Conservation (phyloP, 2,329 filamentous ascomycete genomes). For the Aspergillus uvarum region DNA sequence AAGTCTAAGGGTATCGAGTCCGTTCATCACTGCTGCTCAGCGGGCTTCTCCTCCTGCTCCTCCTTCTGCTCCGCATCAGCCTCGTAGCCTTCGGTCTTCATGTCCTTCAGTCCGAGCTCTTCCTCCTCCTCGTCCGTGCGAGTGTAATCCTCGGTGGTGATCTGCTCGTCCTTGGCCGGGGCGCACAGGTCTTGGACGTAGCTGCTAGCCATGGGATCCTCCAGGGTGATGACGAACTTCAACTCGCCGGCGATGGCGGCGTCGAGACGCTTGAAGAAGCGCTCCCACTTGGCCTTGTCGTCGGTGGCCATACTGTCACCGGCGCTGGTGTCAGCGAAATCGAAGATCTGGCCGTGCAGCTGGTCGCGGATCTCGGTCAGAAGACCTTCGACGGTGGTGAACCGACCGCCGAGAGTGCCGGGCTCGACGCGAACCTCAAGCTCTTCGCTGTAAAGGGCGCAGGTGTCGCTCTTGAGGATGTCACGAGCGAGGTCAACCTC, state of each 20-base stretch:
- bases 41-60: constrained; percentile 10
- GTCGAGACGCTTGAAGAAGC: constrained; percentile 76
- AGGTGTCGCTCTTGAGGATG: constrained; percentile 94
- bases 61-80: constrained; percentile 44
- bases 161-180: constrained; percentile 79
- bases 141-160: constrained; percentile 78
- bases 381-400: constrained; percentile 94
- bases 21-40: constrained; percentile 30
- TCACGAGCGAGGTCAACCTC: constrained; percentile 79
- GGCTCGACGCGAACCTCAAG: constrained; percentile 85
- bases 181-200: constrained; percentile 86
- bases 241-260: constrained; percentile 76
- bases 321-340: constrained; percentile 62
- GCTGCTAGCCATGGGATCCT: constrained; percentile 86
- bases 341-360: constrained; percentile 82
- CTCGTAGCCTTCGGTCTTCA: constrained; percentile 88
- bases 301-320: constrained; percentile 73
- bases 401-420: constrained; percentile 89
- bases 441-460: constrained; percentile 81
- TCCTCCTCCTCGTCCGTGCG: constrained; percentile 92
- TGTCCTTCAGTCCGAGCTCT: constrained; percentile 84
- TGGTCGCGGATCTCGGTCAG: constrained; percentile 91
- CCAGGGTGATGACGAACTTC: constrained; percentile 78
- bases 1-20: constrained; percentile 15
- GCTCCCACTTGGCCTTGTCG: constrained; percentile 71